Base-by-base conservation (phyloP, 345 rosid species). In the Salix arbutifolia region DNA sequence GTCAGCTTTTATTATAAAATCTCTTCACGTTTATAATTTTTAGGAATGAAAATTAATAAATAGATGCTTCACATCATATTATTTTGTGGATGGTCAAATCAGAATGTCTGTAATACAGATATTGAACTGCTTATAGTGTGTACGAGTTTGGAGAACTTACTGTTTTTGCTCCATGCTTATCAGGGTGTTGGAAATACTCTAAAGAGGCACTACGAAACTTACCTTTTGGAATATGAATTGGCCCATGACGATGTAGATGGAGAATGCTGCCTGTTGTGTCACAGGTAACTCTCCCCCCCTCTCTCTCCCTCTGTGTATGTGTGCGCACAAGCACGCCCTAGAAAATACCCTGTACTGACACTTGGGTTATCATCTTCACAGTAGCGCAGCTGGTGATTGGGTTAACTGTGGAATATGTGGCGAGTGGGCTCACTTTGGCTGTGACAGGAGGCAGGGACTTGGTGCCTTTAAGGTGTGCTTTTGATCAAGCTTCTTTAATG, bases 361-460 rank as follows among this genome's bases (percentile, higher is more conserved):
- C 8, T 25, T 11, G 44, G 73, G 71, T 80, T 35, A 21, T 72
- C 77, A 21, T 72, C 77, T 75, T 83, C 83, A 85, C 95, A 96
- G 99, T 96, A 92, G 99, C 31, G 97, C 99, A 50, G 95, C 99
- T 1, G 99, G 98, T 80, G 98, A 96, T 77, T 94, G 99, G 99
- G 99, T 96, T 70, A 96, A 96, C 81, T 96, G 99, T 77, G 97
- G 98, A 80, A 89, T 92, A 65, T 96, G 99, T 40, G 99, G 97
- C 14, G 99, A 96, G 80, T 94, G 99, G 99, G 99, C 99, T 19
- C 99, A 96, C 84, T 96, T 96, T 74, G 98, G 99, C 79, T 94
- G 99, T 85, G 99, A 96, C 77, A 83, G 97, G 86, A 91, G 98
- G 79, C 97, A 93, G 67, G 98, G 99, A 30, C 99, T 93, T 13